Conservation (phyloP, 1,284 basidiomycete species). For the Ceratobasidium sp. region DNA sequence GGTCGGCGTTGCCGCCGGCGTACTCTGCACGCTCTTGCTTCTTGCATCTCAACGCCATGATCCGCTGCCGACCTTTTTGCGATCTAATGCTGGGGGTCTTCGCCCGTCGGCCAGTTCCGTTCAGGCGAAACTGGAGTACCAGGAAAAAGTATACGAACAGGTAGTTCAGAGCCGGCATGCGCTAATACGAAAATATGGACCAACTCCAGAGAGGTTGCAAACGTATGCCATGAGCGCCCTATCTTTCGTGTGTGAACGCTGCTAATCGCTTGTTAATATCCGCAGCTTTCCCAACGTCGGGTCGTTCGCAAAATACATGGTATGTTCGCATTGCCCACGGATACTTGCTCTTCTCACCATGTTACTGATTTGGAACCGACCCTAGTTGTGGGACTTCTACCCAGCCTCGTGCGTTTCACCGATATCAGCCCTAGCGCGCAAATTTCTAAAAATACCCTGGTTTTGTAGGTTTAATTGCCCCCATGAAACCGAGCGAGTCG, state of each 20-base stretch:
- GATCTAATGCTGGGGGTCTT: not conserved
- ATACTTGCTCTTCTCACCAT: not conserved
- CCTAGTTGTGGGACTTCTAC: slow-evolving; percentile 51
- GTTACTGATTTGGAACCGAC: too few relatives aligned
- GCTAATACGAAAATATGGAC: slow-evolving; percentile 32
- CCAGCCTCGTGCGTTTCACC: slow-evolving; percentile 47
- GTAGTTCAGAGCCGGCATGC: slow-evolving; percentile 28
- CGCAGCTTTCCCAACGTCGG: slow-evolving; percentile 12
- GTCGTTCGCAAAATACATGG: slow-evolving; percentile 11
- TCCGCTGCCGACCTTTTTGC: not conserved
- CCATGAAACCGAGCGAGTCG: slow-evolving; percentile 50
- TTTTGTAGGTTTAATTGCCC: slow-evolving; percentile 52
- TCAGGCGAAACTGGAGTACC: slow-evolving; percentile 13
- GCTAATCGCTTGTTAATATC: too few relatives aligned
- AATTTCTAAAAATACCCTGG: too few relatives aligned
- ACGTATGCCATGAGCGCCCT: slow-evolving; percentile 13
- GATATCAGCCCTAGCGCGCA: too few relatives aligned
- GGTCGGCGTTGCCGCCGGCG: slow-evolving; percentile 26
- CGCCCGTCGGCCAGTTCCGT: not conserved
- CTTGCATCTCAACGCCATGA: slow-evolving; percentile 8
- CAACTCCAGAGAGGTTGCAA: slow-evolving; percentile 13
- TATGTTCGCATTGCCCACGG: too few relatives aligned
- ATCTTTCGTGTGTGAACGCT: too few relatives aligned
- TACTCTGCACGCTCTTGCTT: slow-evolving; percentile 16
- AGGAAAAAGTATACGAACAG: slow-evolving; percentile 26